Evolutionary conservation across 768 basidiomycete species (phyloP), one percentile per base, ranked within the genome.

Genomic region (Zangia roseola): DNA sequence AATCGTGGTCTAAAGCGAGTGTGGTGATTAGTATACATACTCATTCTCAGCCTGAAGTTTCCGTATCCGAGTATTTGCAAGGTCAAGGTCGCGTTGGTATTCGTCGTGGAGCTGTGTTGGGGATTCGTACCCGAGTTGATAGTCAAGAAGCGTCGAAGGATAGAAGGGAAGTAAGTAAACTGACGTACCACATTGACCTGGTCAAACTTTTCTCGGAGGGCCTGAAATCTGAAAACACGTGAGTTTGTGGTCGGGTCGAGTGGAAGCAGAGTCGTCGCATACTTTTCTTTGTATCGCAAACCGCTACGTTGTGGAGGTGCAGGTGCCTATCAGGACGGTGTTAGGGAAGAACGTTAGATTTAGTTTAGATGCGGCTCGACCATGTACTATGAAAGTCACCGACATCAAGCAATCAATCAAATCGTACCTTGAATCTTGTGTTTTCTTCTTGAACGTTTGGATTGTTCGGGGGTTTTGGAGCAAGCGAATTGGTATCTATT

Each of bases 271-370:
- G 14, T 4, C 3, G 2, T 13, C 16, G 44, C 63, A 8, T 35
- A 69, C 66, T 68, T 68, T 56, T 69, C 66, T 25, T 68, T 68
- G 56, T 66, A 69, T 33, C 65, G 56, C 19, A 34, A 31, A 25
- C 57, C 58, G n/a, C 52, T 40, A 19, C 56, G 59, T 43, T 57
- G 55, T 21, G 51, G 53, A 14, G 43, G 52, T 14, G 40, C 42
- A 21, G 58, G 57, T 19, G 47, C 47, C 63, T 53, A 16, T 4
- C n/a, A 39, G 23, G 28, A 39, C 26, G 4, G 10, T 14, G 20
- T 40, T n/a, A 30, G 16, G 31, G 37, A 13, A 23, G 36, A 7
- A 23, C 14, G 10, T 46, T n/a, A 45, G 31, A 37, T 14, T 24
- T 26, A 12, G 25, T 28, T 36, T 39, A 17, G 40, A 25, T 39